Conservation (phyloP, 1,284 basidiomycete species). For the Irpex rosettiformis region DNA sequence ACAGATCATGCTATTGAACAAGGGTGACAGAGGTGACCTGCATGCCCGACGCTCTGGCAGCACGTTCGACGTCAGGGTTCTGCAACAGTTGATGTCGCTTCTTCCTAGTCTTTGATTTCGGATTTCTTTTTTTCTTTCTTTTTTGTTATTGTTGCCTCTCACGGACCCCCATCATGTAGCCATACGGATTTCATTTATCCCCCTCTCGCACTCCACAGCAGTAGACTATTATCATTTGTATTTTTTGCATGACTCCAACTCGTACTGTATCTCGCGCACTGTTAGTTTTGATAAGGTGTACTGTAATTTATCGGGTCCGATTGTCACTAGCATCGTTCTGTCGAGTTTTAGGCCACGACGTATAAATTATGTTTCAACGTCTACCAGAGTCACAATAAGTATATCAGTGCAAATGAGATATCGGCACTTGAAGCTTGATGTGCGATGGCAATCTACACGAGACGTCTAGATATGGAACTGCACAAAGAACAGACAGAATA, state of each 20-base stretch:
- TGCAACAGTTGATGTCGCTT: conserved; percentile 30
- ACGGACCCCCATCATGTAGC: not conserved
- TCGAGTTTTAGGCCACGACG: not conserved
- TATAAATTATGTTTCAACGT: not conserved
- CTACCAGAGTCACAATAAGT: no score
- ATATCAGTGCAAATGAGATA: no score
- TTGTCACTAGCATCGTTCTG: not conserved
- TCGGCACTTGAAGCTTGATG: no score
- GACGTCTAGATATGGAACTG: no score
- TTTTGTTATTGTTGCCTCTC: not conserved
- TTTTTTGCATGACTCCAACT: not conserved
- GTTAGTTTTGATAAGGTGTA: not conserved
- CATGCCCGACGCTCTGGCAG: conserved; percentile 28
- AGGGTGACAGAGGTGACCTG: conserved; percentile 21
- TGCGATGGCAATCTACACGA: no score
- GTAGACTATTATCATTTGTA: not conserved
- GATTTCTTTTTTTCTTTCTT: not conserved
- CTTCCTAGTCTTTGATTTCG: conserved; percentile 4
- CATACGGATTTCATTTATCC: not conserved
- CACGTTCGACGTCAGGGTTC: conserved; percentile 45
- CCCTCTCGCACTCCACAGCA: not conserved
- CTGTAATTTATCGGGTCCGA: not conserved
- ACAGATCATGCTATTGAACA: conserved; percentile 20
- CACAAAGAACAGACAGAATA: no score
- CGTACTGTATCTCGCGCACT: not conserved